Base-by-base conservation (phyloP, 257 asterid genomes). In the Thymus quinquecostatus region DNA sequence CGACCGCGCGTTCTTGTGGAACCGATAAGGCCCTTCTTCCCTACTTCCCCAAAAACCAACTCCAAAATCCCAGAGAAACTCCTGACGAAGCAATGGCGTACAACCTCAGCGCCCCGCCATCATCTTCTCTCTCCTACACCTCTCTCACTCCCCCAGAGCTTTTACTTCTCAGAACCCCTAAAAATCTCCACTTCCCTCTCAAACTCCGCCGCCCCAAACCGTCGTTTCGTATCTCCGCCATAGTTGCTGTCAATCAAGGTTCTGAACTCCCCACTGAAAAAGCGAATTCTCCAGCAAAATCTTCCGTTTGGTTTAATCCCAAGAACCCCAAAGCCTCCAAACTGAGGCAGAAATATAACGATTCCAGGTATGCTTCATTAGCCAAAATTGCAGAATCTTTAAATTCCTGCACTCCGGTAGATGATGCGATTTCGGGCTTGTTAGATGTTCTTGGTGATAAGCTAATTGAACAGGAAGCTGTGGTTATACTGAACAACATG, bases 271-370 rank as follows among this genome's bases (percentile, higher is more conserved):
- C 86, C 29, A 77, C 56, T 65, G 84, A 43, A 21, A 80, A 78
- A 38, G 2, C 76, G 11, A 14, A 3, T 0, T 55, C 90, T 60
- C 77, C 81, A 1, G 57, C 95, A 11, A 90, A 87, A 57, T 69
- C 85, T 58, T 49, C 70, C 76, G 60, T 89, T 28, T 95, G 98
- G 99, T 86, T 95, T 73, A 92, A 95, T 60, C 99, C 98, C 60
- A 88, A 78, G 45, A 89, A 89, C 82, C 80, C 92, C 63, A 71
- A 79, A 44, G 96, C 97, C 49, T 68, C 87, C 2, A 79, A 84
- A 55, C 78, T 95, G 13, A 75, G 85, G 77, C 75, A 77, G 14
- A 80, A 70, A 10, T 85, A 93, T 1, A 53, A 80, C 10, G 89
- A 84, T 72, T 85, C 57, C 77, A 92, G 96, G 96, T 89, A 80